These are phyloP conservation scores for Sugiyamaella grinbergsii DNA, from an alignment of 1,139 yeast genomes.

Conservation along the genomic window DNA sequence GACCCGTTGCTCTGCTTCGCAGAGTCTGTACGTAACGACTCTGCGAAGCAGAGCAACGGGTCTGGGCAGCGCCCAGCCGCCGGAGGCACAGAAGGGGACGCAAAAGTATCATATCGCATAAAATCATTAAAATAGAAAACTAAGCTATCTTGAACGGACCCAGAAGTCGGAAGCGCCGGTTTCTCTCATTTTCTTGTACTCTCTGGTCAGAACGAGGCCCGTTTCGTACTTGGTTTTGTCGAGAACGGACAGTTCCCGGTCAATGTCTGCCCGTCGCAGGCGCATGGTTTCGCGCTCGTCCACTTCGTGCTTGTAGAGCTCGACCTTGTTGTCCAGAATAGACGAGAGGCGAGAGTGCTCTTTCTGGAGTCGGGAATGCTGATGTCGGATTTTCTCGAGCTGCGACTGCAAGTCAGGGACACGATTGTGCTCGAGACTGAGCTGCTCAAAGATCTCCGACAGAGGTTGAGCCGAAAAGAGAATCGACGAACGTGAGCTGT, in stretches of 20 bases:
- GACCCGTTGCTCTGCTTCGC: too few relatives aligned
- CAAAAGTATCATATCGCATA: conserved; percentile 14
- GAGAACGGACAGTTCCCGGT: conserved; percentile 29
- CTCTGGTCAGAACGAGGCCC: conserved; percentile 35
- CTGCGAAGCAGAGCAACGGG: too few relatives aligned
- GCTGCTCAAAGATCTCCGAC: conserved; percentile 8
- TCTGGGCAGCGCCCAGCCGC: too few relatives aligned
- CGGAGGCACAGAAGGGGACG: too few relatives aligned
- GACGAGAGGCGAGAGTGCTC: conserved; percentile 12
- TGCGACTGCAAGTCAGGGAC: conserved; percentile 15
- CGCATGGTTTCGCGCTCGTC: conserved; percentile 27
- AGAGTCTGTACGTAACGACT: too few relatives aligned
- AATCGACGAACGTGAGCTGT: conserved; percentile 8
- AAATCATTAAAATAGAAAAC: conserved; percentile 7
- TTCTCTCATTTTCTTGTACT: conserved; percentile 33
- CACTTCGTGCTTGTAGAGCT: conserved; percentile 23
- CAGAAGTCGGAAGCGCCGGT: conserved; percentile 34
- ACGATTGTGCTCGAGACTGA: conserved; percentile 10
- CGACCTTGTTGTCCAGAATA: conserved; percentile 16
- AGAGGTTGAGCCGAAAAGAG: conserved; percentile 11
- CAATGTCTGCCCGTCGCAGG: conserved; percentile 21
- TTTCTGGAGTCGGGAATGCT: conserved; percentile 3
- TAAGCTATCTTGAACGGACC: conserved; percentile 30
- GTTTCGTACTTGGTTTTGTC: conserved; percentile 36
- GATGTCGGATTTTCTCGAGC: conserved; percentile 1